A percentile compares a stretch with the other conserved stretches of the same genome.
Evolutionary conservation across 805 yeast genomes (phyloP).

Genomic region (Candida ovalis): DNA sequence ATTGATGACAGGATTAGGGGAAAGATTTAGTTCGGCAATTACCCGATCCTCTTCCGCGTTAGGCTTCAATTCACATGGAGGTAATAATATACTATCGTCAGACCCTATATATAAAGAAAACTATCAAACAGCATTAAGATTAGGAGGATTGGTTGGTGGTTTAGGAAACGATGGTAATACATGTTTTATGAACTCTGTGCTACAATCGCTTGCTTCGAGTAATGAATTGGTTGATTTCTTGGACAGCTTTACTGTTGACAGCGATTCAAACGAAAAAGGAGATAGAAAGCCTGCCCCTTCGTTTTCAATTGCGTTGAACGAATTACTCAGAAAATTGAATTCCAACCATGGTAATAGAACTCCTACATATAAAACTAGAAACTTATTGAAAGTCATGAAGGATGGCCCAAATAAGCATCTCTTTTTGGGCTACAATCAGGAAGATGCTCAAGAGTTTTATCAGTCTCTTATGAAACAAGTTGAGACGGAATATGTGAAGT

Average conservation of each 20-base stretch:
- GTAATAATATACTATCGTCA: conserved; percentile 1
- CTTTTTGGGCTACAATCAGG: conserved; percentile 84
- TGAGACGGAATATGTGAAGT: conserved; percentile 50
- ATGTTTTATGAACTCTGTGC: conserved; percentile 89
- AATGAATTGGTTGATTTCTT: conserved; percentile 54
- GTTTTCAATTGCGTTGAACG: conserved; percentile 53
- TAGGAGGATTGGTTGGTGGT: conserved; percentile 82
- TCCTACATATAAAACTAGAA: conserved; percentile 59
- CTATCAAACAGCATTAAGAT: conserved; percentile 39
- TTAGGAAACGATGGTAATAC: conserved; percentile 88
- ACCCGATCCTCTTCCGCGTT: conserved; percentile 15
- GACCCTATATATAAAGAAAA: conserved; percentile 19
- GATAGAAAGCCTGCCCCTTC: conserved; percentile 3
- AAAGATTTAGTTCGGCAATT: conserved; percentile 17
- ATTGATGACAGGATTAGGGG: conserved; percentile 19
- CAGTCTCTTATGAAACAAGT: conserved; percentile 68
- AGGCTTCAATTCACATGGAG: conserved; percentile 8
- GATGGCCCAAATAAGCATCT: conserved; percentile 76
- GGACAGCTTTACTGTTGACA: conserved; percentile 34
- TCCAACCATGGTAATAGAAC: conserved; percentile 48
- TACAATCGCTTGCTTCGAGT: conserved; percentile 79
- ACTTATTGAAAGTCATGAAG: conserved; percentile 62
- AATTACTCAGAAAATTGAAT: conserved; percentile 54
- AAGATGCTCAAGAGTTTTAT: conserved; percentile 95
- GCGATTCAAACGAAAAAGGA: conserved; percentile 17